Percentiles rank a stretch among this genome's conserved stretches.
Evolutionary conservation across 768 basidiomycete genomes (phyloP).

Genomic region (Hypholoma fasciculare): DNA sequence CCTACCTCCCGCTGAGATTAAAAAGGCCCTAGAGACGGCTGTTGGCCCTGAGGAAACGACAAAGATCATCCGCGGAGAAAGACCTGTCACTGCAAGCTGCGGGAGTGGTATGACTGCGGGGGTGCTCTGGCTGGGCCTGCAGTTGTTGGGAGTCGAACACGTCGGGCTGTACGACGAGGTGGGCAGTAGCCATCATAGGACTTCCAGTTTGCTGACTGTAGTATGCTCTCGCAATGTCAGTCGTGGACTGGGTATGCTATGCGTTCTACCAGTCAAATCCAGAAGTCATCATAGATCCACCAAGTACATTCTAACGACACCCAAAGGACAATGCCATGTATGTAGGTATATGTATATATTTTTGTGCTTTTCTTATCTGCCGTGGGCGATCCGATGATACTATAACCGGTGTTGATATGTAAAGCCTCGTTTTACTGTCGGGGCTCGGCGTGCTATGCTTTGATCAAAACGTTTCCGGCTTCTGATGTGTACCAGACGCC

Average conservation of each 20-base stretch:
- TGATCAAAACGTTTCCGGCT: too few relatives aligned
- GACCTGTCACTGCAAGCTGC: conserved; percentile 73
- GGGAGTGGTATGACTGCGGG: conserved; percentile 99
- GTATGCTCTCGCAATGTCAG: conserved; percentile 36
- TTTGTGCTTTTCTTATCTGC: not conserved
- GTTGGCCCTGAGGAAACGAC: conserved; percentile 59
- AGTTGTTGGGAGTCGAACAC: conserved; percentile 59
- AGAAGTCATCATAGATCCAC: conserved; percentile 33
- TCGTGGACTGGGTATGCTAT: conserved; percentile 95
- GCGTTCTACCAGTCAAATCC: conserved; percentile 72
- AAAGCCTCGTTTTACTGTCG: not conserved
- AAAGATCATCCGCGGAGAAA: conserved; percentile 59
- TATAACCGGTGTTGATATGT: not conserved
- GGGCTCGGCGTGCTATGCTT: not conserved
- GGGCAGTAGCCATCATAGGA: conserved; percentile 16
- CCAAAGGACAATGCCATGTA: not conserved
- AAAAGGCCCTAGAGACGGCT: conserved; percentile 56
- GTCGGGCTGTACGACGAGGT: conserved; percentile 95
- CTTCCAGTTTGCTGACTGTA: conserved; percentile 4
- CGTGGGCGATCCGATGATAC: not conserved
- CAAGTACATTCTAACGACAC: not conserved
- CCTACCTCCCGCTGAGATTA: conserved; percentile 57
- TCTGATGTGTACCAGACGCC: too few relatives aligned
- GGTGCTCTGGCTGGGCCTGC: conserved; percentile 90
- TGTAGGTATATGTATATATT: not conserved